Evolutionary conservation across 192 early-diverging fungal genomes (phyloP), one percentile per base, ranked within the genome.

Genomic region (Podila horticola): DNA sequence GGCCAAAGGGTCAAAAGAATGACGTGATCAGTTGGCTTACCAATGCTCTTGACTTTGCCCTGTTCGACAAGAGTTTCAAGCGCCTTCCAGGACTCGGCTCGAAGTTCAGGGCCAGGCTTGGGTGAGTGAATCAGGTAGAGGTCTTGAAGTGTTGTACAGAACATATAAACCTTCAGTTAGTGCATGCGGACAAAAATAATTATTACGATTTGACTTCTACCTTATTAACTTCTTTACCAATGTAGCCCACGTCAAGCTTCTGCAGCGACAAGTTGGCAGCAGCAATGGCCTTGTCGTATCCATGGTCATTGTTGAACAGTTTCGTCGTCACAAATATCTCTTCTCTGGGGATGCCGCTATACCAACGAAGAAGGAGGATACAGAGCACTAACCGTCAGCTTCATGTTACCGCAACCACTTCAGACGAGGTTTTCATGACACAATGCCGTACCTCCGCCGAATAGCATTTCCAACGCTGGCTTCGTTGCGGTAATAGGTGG

Each of bases 311-410:
- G 62, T 87, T 74, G 82, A 74, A 84, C 15, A 93, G 79, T 70
- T 93, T 93, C 5, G 91, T 91, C 15, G 90, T 91, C 29, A 93
- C 73, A 72, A 88, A 93, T 45, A 93, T 83, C 67, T 91, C 61
- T 28, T 83, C 74, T 38, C 87, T 84, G n/a, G 86, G 84, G 48
- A 87, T 74, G 34, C 83, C 83, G 68, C 84, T 84, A 22, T 28
- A 45, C 10, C 5, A n/a, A 38, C 5, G 15, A 2, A 45, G 33
- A 10, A 22, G 17, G 26, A 59, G 11, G 5, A 11, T 8, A 9
- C 3, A 31, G 36, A 38, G 36, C 6, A 45, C 41, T 17, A 17
- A 15, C 41, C 1, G 41, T 45, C 41, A 45, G 41, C 15, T 17
- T 45, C 3, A 1, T 45, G 15, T 45, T 17, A 45, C 41, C 0